A percentile compares a stretch with the other conserved stretches of the same genome.
Evolutionary conservation across 2,329 filamentous ascomycete genomes (phyloP).

Genomic region (Alternaria atra): DNA sequence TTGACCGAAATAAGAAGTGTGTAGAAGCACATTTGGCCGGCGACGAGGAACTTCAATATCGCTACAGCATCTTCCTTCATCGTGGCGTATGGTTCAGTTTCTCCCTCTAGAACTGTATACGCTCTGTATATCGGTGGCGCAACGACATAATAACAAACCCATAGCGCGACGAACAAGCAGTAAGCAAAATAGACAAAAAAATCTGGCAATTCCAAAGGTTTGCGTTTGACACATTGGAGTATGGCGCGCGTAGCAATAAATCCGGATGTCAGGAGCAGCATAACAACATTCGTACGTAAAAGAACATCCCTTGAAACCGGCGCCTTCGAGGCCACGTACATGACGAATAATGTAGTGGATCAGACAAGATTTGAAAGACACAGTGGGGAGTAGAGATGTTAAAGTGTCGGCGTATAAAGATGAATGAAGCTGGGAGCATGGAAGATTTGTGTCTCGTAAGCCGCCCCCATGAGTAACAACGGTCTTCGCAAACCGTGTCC

Average conservation of each 20-base stretch:
- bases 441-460: neutral
- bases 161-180: constrained; percentile 37
- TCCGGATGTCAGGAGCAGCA: constrained; percentile 25
- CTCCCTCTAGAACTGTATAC: constrained; percentile 33
- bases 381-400: neutral
- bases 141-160: constrained; percentile 45
- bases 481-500: neutral
- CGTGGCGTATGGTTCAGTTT: constrained; percentile 36
- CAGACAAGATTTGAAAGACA: neutral
- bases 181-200: constrained; percentile 37
- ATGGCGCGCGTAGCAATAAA: constrained; percentile 18
- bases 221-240: constrained; percentile 20
- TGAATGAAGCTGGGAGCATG: neutral
- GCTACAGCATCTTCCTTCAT: constrained; percentile 38
- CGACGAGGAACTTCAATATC: constrained; percentile 50
- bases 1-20: constrained; percentile 15
- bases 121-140: constrained; percentile 45
- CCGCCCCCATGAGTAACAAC: neutral
- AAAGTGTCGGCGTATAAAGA: neutral
- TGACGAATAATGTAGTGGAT: neutral
- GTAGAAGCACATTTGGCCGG: constrained; percentile 45
- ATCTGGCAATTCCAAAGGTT: constrained; percentile 21
- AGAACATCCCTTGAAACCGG: constrained; percentile 17
- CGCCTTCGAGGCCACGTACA: constrained; percentile 6
- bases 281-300: constrained; percentile 17